Conservation (phyloP, 108 stramenopile species). For the Skeletonema potamos region DNA sequence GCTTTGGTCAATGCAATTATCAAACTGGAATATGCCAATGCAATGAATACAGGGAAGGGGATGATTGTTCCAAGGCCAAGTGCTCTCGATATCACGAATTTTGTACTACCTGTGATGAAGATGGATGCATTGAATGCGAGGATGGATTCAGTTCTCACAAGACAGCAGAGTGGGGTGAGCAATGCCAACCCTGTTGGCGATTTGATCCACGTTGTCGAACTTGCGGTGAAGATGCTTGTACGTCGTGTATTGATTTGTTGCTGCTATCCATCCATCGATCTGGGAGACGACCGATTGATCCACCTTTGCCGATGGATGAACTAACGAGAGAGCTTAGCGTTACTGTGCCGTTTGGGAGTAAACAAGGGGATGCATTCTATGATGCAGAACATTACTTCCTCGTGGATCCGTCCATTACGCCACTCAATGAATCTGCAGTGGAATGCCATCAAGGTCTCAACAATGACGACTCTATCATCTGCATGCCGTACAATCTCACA, state of each 20-base stretch:
- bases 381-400: slow-evolving; percentile 59
- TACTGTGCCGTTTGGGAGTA: slow-evolving; percentile 71
- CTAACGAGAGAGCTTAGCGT: slow-evolving; percentile 57
- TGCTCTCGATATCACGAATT: slow-evolving; percentile 51
- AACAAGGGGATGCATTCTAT: slow-evolving; percentile 60
- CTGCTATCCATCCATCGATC: slow-evolving; percentile 69
- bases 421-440: slow-evolving; percentile 45
- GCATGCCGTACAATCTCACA: slow-evolving; percentile 27
- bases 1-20: slow-evolving; percentile 70
- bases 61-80: slow-evolving; percentile 54
- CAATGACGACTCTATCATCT: slow-evolving; percentile 39
- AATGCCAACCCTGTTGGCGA: slow-evolving; percentile 55
- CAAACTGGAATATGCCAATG: slow-evolving; percentile 67
- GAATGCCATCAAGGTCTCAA: slow-evolving; percentile 55
- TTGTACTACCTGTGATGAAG: slow-evolving; percentile 55
- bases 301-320: slow-evolving; percentile 72
- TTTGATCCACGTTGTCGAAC: slow-evolving; percentile 72
- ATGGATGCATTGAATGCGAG: slow-evolving; percentile 56
- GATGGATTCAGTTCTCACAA: slow-evolving; percentile 56
- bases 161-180: slow-evolving; percentile 4
- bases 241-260: slow-evolving; percentile 64
- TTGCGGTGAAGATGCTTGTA: slow-evolving; percentile 61
- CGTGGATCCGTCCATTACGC: slow-evolving; percentile 25
- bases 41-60: slow-evolving; percentile 51
- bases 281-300: slow-evolving; percentile 59